Evolutionary conservation across 768 basidiomycete species (phyloP).

Genomic region (Termitomyces sp.): DNA sequence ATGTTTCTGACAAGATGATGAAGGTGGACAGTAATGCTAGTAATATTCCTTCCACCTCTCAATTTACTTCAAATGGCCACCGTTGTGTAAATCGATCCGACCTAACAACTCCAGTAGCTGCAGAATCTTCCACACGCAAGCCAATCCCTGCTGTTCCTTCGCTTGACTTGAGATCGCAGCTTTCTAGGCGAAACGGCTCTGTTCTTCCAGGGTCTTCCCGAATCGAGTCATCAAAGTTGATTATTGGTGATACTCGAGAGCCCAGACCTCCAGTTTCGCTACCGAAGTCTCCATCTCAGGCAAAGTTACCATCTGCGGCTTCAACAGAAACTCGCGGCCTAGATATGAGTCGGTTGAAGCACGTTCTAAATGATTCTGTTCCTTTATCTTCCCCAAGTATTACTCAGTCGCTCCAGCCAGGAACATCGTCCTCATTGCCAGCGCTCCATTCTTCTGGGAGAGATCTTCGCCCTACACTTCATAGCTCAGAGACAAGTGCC

Average conservation of each 20-base stretch:
- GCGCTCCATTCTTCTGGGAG: not conserved
- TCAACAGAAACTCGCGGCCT: not conserved
- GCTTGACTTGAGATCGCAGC: not conserved
- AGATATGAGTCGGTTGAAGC: conserved; percentile 9
- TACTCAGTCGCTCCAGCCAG: not conserved
- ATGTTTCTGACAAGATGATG: conserved; percentile 1
- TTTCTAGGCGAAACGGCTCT: too few relatives aligned
- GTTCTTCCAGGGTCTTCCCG: not conserved
- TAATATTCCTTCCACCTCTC: not conserved
- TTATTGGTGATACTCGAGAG: not conserved
- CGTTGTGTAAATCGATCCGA: not conserved
- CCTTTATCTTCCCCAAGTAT: not conserved
- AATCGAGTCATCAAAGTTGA: not conserved
- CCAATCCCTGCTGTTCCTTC: not conserved
- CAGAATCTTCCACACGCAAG: not conserved
- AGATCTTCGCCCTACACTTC: not conserved
- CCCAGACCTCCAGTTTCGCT: not conserved
- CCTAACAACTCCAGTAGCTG: not conserved
- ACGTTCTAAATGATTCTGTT: not conserved
- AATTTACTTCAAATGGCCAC: not conserved
- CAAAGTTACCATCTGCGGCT: not conserved
- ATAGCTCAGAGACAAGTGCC: not conserved
- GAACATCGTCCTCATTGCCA: not conserved
- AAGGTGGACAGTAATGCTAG: not conserved
- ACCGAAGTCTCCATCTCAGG: not conserved